These are phyloP conservation scores for Rhododendron griersonianum DNA, from an alignment of 148 eudicot genomes.

Conservation along the genomic window DNA sequence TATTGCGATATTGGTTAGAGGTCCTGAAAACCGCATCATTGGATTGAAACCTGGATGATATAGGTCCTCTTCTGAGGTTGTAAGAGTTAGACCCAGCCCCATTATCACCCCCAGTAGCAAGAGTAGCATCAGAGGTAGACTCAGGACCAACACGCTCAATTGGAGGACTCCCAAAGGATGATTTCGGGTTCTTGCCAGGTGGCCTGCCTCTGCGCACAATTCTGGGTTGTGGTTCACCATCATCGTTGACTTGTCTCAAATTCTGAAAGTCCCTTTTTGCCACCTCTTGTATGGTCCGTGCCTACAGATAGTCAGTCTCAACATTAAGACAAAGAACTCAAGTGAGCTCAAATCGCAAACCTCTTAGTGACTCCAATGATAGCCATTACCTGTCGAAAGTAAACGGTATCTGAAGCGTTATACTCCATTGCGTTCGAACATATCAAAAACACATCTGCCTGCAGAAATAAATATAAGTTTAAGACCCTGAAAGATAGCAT, in stretches of 20 bases:
- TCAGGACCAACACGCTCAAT: constrained; percentile 47
- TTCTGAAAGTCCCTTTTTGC: constrained; percentile 72
- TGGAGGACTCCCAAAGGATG: constrained; percentile 44
- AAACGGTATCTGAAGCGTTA: constrained; percentile 70
- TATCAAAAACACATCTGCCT: constrained; percentile 76
- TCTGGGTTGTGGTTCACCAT: constrained; percentile 63
- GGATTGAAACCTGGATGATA: constrained; percentile 39
- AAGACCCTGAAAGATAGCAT: constrained; percentile 1
- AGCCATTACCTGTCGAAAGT: constrained; percentile 69
- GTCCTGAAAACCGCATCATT: constrained; percentile 33
- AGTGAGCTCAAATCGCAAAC: not conserved
- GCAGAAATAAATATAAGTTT: constrained; percentile 23
- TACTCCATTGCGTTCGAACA: constrained; percentile 90
- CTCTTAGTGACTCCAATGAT: not conserved
- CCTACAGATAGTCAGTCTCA: constrained; percentile 31
- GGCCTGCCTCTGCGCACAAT: constrained; percentile 85
- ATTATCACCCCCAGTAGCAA: constrained; percentile 51
- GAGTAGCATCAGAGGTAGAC: constrained; percentile 52
- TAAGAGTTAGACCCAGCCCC: constrained; percentile 40
- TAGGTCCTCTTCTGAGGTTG: constrained; percentile 64
- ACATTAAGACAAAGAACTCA: not conserved
- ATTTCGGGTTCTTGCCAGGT: constrained; percentile 57
- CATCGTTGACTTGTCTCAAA: constrained; percentile 65
- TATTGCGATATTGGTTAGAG: constrained; percentile 42
- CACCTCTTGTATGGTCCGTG: constrained; percentile 71